Base-by-base conservation (phyloP, 1,284 basidiomycete genomes). In the Entoloma clypeatum region DNA sequence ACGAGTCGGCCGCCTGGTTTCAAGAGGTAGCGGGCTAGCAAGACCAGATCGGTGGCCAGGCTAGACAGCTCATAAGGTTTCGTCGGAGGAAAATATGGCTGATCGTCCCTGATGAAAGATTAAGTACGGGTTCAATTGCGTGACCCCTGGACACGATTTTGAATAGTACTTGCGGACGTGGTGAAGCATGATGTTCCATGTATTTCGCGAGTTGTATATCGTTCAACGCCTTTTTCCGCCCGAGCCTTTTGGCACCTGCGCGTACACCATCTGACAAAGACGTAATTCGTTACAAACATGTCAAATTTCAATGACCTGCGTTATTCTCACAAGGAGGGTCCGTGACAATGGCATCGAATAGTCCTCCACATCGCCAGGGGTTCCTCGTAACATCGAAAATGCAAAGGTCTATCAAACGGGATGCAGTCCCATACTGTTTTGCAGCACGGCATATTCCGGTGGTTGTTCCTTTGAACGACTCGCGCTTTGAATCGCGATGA, bases 311-410 rank as follows among this genome's bases (percentile, higher is more conserved):
- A 25, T 3, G 37, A 21, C n/a, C n/a, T n/a, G n/a, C n/a, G n/a
- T 22, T 10, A 19, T 34, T 60, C 85, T 60, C 61, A 91, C 91
- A 94, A 10, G 92, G 92, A 36, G 92, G 92, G 62, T 96, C 93
- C 0, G 92, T 94, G 30, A 96, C 71, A 49, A 99, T 95, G 1
- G 94, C 92, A 56, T 99, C 96, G 48, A 99, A 89, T 9, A 97
- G 64, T 3, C 79, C 85, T 2, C 92, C 93, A 48, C 83, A 79
- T 50, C 96, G 72, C 83, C 89, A 92, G 0, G 95, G 92, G 57
- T 92, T 82, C 41, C 77, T 74, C 0, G 93, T 97, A 21, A 98
- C 71, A 57, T 99, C 95, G 52, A 92, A 96, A 1, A 89, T 92
- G 51, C 84, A 78, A 10, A 91, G 77, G 60, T 96, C 95, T 18